A percentile compares a stretch with the other conserved stretches of the same genome.
Conservation (phyloP, 352 stramenopile species). For the Pythium dissotocum region DNA sequence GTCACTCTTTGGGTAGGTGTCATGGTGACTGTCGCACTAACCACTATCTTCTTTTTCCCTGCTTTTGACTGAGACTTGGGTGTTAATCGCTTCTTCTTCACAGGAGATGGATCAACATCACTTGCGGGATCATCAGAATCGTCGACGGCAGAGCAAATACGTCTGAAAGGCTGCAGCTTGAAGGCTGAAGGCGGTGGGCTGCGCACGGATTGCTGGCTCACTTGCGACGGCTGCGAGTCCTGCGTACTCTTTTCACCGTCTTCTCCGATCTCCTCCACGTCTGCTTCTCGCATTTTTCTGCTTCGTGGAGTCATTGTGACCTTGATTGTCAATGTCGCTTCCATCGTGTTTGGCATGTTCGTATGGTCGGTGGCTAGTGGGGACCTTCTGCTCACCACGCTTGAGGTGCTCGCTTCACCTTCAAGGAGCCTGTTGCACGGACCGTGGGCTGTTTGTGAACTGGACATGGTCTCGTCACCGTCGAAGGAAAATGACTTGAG, state of each 20-base stretch:
- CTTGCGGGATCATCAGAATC: conserved; percentile 38
- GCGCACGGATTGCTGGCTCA: conserved; percentile 12
- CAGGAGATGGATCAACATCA: conserved; percentile 11
- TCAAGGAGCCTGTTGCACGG: background rate
- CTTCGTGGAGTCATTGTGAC: background rate
- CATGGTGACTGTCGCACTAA: conserved; percentile 7
- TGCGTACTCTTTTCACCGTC: conserved; percentile 6
- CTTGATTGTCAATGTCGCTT: background rate
- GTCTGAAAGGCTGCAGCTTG: conserved; percentile 34
- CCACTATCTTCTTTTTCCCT: background rate
- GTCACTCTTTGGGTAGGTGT: conserved; percentile 1
- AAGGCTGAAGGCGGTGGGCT: conserved; percentile 29
- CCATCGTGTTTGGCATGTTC: background rate
- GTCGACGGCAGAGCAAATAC: conserved; percentile 47
- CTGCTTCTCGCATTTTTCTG: background rate
- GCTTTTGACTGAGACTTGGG: background rate
- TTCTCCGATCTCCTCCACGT: conserved; percentile 11
- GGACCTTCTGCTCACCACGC: background rate
- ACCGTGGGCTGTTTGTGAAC: background rate
- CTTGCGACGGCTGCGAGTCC: conserved; percentile 3
- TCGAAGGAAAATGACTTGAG: conserved; percentile 41
- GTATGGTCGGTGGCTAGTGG: background rate
- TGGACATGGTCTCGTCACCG: background rate
- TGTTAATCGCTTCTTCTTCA: conserved; percentile 13
- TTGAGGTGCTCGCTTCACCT: background rate